These are phyloP conservation scores for Tuber umbilicatum DNA, from an alignment of 495 filamentous ascomycete species.

Conservation along the genomic window DNA sequence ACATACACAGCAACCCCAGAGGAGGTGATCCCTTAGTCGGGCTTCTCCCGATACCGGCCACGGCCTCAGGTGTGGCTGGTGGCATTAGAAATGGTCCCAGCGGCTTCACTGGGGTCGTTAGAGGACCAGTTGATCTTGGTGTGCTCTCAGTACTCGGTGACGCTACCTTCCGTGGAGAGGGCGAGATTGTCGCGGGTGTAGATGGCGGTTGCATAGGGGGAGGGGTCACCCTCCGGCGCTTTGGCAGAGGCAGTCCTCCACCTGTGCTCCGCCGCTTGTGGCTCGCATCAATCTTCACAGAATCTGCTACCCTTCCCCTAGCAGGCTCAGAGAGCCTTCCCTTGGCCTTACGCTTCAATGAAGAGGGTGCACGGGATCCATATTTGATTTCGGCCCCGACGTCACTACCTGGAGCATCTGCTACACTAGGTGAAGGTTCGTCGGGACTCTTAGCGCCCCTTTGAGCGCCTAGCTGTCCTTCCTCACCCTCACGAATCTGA, in stretches of 20 bases:
- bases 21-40: not conserved
- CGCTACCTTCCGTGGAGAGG: not conserved
- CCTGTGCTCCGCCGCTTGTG: not conserved
- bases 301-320: not conserved
- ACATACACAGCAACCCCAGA: not conserved
- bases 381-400: not conserved
- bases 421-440: not conserved
- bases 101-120: not conserved
- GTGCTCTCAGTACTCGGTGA: not conserved
- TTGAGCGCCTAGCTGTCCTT: not conserved
- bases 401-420: not conserved
- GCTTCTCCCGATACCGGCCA: conserved; percentile 1
- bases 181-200: not conserved
- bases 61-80: not conserved
- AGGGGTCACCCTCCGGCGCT: not conserved
- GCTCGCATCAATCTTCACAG: not conserved
- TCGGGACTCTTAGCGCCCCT: not conserved
- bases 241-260: not conserved
- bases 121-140: not conserved
- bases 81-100: not conserved
- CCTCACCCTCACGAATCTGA: not conserved
- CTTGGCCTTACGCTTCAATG: not conserved
- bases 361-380: not conserved
- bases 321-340: not conserved
- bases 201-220: not conserved